Evolutionary conservation across 257 asterid genomes (phyloP).

Genomic region (Ligustrum vulgare): DNA sequence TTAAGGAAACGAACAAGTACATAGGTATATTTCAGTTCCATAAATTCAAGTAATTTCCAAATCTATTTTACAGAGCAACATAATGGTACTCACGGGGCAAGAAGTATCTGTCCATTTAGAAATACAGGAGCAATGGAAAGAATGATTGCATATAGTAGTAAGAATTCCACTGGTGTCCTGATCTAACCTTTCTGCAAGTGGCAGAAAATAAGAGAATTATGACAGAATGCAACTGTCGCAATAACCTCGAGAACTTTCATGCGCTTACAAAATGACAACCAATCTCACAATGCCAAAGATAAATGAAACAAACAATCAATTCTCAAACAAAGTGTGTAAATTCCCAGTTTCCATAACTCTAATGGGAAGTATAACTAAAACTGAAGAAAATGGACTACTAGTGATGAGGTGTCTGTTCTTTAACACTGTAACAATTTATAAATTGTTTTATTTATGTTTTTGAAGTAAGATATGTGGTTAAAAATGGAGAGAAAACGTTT

Average conservation of each 20-base stretch:
- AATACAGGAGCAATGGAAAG: slow-evolving; percentile 98
- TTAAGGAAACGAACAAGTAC: neutral
- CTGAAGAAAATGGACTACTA: neutral
- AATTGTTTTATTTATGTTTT: no score
- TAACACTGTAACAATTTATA: no score
- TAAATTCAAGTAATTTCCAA: neutral
- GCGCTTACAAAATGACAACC: slow-evolving; percentile 5
- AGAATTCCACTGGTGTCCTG: slow-evolving; percentile 88
- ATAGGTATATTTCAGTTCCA: neutral
- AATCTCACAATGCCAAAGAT: slow-evolving; percentile 13
- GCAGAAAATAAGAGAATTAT: slow-evolving; percentile 20
- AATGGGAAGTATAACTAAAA: slow-evolving; percentile 3
- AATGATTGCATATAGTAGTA: slow-evolving; percentile 93
- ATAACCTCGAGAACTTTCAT: slow-evolving; percentile 9
- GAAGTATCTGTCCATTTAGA: slow-evolving; percentile 99
- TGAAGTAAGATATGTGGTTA: no score
- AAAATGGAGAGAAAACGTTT: no score
- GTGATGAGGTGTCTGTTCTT: neutral
- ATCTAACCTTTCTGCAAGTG: slow-evolving; percentile 79
- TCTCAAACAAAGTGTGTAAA: neutral
- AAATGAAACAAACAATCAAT: neutral
- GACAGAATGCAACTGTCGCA: slow-evolving; percentile 17
- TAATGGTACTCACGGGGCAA: slow-evolving; percentile 75
- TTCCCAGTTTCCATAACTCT: neutral
- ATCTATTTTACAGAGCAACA: neutral